Conservation (phyloP, 305 asterid genomes). For the Fraxinus sp. region DNA sequence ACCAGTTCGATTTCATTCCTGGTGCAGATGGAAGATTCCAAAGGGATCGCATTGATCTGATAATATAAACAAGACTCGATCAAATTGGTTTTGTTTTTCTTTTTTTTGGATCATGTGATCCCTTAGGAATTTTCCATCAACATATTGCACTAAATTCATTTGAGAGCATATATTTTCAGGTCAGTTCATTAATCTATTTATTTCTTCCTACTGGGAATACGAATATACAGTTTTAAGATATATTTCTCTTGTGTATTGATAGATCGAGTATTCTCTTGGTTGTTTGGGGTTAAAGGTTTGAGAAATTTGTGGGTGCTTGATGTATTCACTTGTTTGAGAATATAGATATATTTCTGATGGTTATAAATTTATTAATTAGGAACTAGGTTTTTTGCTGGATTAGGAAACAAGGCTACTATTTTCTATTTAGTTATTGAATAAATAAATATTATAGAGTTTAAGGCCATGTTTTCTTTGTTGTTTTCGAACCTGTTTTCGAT, state of each 20-base stretch:
- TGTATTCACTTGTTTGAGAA: not conserved
- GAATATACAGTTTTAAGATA: not conserved
- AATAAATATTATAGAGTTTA: not conserved
- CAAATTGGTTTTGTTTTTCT: not conserved
- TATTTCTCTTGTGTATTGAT: not conserved
- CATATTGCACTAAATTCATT: conserved; percentile 29
- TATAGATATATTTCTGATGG: not conserved
- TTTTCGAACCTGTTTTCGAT: too few relatives aligned
- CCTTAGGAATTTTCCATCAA: conserved; percentile 56
- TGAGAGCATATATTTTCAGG: not conserved
- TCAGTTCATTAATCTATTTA: not conserved
- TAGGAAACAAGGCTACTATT: not conserved
- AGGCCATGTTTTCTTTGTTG: too few relatives aligned
- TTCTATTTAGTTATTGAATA: not conserved
- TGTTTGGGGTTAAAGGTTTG: not conserved
- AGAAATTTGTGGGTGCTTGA: not conserved
- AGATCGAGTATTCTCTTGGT: not conserved
- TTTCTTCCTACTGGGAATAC: not conserved
- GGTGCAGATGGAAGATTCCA: conserved; percentile 51
- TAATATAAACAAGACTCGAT: not conserved
- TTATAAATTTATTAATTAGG: not conserved
- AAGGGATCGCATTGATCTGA: conserved; percentile 58
- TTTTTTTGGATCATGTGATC: conserved; percentile 54
- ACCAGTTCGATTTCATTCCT: conserved; percentile 16
- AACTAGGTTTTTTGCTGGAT: not conserved